Conservation (phyloP, 139 green algal species). For the Asterochloris sp. region DNA sequence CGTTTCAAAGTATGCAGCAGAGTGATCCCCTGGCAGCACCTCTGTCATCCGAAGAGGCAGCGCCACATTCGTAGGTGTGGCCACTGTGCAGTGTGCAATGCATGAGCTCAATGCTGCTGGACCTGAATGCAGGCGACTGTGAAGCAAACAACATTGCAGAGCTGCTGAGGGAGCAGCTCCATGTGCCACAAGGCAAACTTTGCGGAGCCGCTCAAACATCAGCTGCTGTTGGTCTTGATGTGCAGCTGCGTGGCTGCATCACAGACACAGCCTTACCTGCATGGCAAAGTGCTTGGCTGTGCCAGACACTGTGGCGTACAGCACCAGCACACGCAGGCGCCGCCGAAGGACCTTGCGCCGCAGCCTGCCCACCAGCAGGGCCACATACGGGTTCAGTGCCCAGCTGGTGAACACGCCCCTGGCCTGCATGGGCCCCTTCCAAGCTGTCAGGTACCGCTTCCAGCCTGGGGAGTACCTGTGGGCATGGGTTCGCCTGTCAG, state of each 20-base stretch:
- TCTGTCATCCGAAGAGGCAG: too few species aligned
- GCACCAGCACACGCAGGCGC: conserved; percentile 10
- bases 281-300: conserved; percentile 10
- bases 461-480: neutral
- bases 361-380: neutral
- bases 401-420: neutral
- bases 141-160: too few species aligned
- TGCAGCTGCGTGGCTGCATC: neutral
- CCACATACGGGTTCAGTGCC: neutral
- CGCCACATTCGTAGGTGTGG: too few species aligned
- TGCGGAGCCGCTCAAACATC: too few species aligned
- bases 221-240: neutral
- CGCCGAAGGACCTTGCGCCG: neutral
- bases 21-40: too few species aligned
- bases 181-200: too few species aligned
- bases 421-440: neutral
- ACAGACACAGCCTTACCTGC: neutral
- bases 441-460: neutral
- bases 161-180: too few species aligned
- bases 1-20: too few species aligned
- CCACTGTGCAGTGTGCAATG: too few species aligned
- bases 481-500: too few species aligned
- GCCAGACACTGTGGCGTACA: conserved; percentile 21
- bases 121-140: too few species aligned
- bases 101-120: too few species aligned